Percentiles rank a stretch among this genome's conserved stretches.
Conservation (phyloP, 2,329 filamentous ascomycete species). For the Pseudopyricularia cyperi region DNA sequence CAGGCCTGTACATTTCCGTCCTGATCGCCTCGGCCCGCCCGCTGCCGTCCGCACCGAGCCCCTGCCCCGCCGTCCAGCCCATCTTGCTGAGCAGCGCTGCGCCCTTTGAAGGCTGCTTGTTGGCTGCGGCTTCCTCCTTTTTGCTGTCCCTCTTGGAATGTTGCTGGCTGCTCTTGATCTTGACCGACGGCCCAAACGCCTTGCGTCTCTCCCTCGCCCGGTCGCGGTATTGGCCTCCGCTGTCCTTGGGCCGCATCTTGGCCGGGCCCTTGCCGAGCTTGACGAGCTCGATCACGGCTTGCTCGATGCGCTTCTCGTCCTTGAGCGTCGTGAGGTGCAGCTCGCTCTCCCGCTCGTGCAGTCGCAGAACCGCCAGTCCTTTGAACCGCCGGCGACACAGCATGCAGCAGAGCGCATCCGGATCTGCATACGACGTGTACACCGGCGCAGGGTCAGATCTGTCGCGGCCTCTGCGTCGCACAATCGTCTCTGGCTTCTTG, state of each 20-base stretch:
- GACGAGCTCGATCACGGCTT: constrained; percentile 16
- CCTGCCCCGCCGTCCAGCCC: constrained; percentile 55
- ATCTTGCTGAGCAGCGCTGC: constrained; percentile 58
- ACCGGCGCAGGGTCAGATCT: constrained; percentile 20
- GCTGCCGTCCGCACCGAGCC: constrained; percentile 48
- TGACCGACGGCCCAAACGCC: constrained; percentile 47
- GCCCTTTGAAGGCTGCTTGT: constrained; percentile 39
- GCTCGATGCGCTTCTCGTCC: constrained; percentile 12
- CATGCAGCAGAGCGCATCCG: constrained; percentile 25
- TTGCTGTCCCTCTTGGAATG: constrained; percentile 12
- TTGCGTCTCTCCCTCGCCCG: constrained; percentile 54
- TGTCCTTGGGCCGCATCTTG: constrained; percentile 10
- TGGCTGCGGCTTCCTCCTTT: constrained; percentile 19
- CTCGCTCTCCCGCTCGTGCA: constrained; percentile 30
- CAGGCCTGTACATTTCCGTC: constrained; percentile 51
- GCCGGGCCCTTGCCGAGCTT: constrained; percentile 15
- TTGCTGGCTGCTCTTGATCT: constrained; percentile 21
- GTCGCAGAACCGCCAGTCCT: constrained; percentile 22
- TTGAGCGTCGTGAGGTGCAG: constrained; percentile 21
- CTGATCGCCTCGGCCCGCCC: constrained; percentile 52
- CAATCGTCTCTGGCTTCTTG: not conserved
- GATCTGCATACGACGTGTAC: constrained; percentile 43
- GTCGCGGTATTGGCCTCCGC: constrained; percentile 42
- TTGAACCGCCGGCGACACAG: constrained; percentile 28
- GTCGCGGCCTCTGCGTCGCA: constrained; percentile 12